Evolutionary conservation across 176 grass and related monocot species (phyloP).

Genomic region (Ampelocalamus luodianensis): DNA sequence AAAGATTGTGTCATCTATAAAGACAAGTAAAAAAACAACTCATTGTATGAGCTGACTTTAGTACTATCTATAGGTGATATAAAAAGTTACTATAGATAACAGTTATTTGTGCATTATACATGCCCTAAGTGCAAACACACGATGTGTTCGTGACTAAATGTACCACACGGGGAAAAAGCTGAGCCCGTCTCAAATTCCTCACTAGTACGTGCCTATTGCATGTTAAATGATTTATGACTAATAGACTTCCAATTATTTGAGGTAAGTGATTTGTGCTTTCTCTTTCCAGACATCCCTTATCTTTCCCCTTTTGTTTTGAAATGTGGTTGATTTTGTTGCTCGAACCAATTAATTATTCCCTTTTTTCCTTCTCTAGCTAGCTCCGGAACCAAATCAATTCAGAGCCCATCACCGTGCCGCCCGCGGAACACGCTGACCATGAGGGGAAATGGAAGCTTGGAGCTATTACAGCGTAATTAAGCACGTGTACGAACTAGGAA

Average conservation of each 20-base stretch:
- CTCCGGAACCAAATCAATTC: neutral
- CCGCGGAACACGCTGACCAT: neutral
- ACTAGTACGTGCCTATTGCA: neutral
- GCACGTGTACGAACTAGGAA: neutral
- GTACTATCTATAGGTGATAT: too few species aligned
- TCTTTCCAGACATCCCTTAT: neutral
- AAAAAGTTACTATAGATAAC: too few species aligned
- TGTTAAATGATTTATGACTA: neutral
- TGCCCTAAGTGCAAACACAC: neutral
- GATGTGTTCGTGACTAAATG: neutral
- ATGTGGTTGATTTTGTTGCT: neutral
- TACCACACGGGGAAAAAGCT: neutral
- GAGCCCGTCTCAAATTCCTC: neutral
- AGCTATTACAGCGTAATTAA: neutral
- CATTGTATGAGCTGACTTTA: too few species aligned
- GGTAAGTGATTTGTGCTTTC: neutral
- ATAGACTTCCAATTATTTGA: neutral
- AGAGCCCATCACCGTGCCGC: neutral
- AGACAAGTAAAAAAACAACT: too few species aligned
- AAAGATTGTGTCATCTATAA: too few species aligned
- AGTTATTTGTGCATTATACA: too few species aligned
- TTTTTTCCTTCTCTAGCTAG: too few species aligned
- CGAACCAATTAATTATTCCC: neutral
- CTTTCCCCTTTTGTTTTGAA: neutral
- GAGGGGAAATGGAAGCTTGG: neutral